Base-by-base conservation (phyloP, 805 yeast species). In the Jamesozyma gamospora region DNA sequence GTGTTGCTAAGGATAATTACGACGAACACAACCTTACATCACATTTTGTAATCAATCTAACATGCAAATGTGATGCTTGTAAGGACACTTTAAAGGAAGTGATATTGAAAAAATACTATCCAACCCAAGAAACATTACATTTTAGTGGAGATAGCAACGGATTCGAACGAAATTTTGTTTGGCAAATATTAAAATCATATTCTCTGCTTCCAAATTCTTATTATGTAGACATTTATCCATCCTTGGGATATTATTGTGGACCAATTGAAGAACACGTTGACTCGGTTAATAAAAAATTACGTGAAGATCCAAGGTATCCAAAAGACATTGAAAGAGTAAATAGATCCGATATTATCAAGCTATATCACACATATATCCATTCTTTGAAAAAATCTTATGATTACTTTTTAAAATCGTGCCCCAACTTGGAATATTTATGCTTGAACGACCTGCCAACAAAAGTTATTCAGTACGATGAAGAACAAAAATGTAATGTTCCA, bases 181-280 rank as follows among this genome's bases (percentile, higher is more conserved):
- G 53, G 11, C 62, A 57, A 16, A 51, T 64, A 35, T 52, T 58
- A 19, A 46, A 52, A 25, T 43, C 61, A 2, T 54, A 49, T 40
- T 52, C 60, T 19, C 56, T 66, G 1, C 46, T 59, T 15, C 70
- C 70, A 4, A 60, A 66, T 41, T 55, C 66, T 4, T 60, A 56
- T 32, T 56, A 61, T 13, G 49, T 63, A 33, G 68, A 61, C 32
- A 44, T 39, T 16, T 53, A 49, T 36, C 69, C 70, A 9, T 48
- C 66, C 2, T 61, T 65, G n/a, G 60, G 60, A 17, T 63, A 54
- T 17, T 55, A 62, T 17, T 49, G 60, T 3, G 59, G 52, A 30
- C 53, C 58, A 13, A 40, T 62, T 11, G 46, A 49, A 3, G 44
- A 48, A 2, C 55, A 56, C 35, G 51, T 57, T 1, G 34, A 40